Base-by-base conservation (phyloP, 2,329 filamentous ascomycete genomes). In the Fusarium luffae region DNA sequence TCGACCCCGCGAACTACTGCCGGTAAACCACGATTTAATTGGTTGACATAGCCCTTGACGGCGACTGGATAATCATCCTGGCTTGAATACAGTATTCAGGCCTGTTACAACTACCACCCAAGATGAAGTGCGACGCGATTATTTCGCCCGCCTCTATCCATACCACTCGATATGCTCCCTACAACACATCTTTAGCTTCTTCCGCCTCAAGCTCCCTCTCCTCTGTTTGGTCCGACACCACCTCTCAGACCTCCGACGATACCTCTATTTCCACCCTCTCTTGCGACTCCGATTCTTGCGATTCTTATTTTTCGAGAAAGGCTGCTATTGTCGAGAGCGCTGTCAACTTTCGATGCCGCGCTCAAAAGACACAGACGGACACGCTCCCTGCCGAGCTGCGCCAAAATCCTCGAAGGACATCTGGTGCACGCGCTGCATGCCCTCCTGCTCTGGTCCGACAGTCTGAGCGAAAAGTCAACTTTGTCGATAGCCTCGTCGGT, bases 401-500 rank as follows among this genome's bases (percentile, higher is more conserved):
- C 68, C 89, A 90, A 75, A 89, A 91, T 70, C 88, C 88, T 12
- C 84, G 88, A 64, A 85, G 86, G 68, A 88, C 85, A 52, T 85
- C 82, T 61, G 83, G 82, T 68, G 86, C 85, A 32, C 84, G 85
- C 59, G 81, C 88, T 71, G 87, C 87, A 74, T 86, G 87, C 75
- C 92, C 92, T 74, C 93, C 95, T 51, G 83, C 91, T 62, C 87
- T 98, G 70, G 86, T 94, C 69, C 91, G 94, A 76, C 94, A 98
- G 84, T 89, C 90, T 77, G 94, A 98, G 82, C 92, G 94, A 78
- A 97, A 97, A 85, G 88, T 93, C 78, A 94, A 92, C 82, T 98
- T 98, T 78, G 95, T 98, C 82, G 94, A 98, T 82, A 96, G 91
- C 81, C 93, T 98, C 80, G 94, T 98, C 85, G 95, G 95, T 98